Evolutionary conservation across 2,329 filamentous ascomycete genomes (phyloP).

Genomic region (Aspergillus sp.): DNA sequence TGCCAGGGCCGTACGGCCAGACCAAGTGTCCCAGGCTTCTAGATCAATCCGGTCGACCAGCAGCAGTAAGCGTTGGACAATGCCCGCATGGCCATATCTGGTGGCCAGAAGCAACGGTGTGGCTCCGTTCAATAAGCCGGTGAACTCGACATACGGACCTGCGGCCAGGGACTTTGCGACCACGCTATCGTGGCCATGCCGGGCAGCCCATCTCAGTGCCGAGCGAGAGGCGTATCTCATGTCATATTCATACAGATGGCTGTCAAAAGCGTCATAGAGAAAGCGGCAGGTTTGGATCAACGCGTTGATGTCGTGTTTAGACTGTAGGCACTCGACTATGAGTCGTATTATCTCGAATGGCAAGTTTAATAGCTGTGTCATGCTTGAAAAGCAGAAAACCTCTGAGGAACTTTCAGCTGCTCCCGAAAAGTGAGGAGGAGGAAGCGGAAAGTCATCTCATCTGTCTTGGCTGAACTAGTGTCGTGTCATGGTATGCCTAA

Average conservation of each 20-base stretch:
- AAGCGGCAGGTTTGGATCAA: neutral
- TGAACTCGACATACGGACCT: neutral
- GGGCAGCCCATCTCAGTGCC: neutral
- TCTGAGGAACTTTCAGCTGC: neutral
- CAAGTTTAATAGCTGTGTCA: neutral
- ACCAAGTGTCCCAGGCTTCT: neutral
- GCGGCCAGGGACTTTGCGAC: conserved; percentile 1
- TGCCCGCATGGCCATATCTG: neutral
- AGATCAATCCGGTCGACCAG: neutral
- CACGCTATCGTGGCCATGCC: neutral
- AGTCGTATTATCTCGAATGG: conserved; percentile 1
- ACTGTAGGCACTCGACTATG: neutral
- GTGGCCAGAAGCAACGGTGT: neutral
- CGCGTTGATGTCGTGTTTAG: neutral
- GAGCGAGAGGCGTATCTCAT: neutral
- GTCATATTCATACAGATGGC: conserved; percentile 5
- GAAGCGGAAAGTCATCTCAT: neutral
- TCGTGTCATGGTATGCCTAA: neutral
- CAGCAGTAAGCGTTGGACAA: neutral
- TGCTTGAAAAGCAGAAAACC: neutral
- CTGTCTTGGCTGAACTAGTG: neutral
- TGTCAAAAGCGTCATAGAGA: conserved; percentile 1
- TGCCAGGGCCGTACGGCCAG: neutral
- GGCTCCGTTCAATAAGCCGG: neutral
- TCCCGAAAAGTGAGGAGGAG: neutral